phyloP scores from a whole-genome alignment of 257 asterid genomes.

The Agastache rugosa region DNA sequence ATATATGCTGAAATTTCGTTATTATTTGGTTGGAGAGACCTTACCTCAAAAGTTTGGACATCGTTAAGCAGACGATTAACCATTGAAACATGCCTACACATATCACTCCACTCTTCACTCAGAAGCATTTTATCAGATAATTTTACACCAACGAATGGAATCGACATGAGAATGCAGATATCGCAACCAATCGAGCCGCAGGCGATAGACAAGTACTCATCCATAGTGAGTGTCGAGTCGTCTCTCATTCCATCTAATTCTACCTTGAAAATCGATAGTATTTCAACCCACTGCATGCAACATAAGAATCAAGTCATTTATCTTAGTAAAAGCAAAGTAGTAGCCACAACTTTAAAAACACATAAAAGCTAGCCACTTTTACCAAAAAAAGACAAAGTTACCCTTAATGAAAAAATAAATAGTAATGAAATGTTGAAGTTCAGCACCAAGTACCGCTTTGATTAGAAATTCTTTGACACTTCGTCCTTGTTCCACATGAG shows the following conservation, averaged over 20 bases:
- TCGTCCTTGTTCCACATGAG: constrained; percentile 38
- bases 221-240: constrained; percentile 9
- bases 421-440: no score
- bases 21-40: not conserved
- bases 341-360: no score
- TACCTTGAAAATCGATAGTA: not conserved
- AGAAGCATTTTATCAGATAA: constrained; percentile 13
- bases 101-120: constrained; percentile 29
- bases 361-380: no score
- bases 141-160: constrained; percentile 34
- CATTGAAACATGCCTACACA: constrained; percentile 26
- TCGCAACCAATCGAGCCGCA: constrained; percentile 13
- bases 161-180: constrained; percentile 17
- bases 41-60: not conserved
- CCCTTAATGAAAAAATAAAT: no score
- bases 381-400: no score
- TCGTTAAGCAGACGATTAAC: constrained; percentile 43
- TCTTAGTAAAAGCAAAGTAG: no score
- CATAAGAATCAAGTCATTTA: no score
- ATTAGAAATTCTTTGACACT: constrained; percentile 28
- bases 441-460: not conserved
- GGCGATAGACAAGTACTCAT: constrained; percentile 37
- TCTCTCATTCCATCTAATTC: constrained; percentile 36
- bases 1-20: no score
- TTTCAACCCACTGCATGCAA: constrained; percentile 34